Conservation (phyloP, 257 asterid species). For the Solanum tarapatanum region DNA sequence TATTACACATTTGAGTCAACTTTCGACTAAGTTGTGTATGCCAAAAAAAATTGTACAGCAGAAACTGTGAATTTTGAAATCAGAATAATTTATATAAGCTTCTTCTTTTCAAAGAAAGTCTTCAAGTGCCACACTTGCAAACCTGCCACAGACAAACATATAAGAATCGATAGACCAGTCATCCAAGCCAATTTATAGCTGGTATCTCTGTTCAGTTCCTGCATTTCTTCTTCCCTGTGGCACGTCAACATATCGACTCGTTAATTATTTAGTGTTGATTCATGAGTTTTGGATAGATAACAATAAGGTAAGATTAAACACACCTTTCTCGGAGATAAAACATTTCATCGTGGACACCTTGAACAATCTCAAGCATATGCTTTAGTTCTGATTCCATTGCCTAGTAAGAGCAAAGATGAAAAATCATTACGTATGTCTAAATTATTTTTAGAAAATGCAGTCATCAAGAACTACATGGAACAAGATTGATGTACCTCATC, state of each 20-base stretch:
- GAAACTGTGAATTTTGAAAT: not conserved
- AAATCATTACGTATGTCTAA: not conserved
- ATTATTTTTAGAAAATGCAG: not conserved
- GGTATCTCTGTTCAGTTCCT: constrained; percentile 50
- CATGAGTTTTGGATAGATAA: not conserved
- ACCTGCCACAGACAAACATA: constrained; percentile 54
- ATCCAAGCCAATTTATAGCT: constrained; percentile 64
- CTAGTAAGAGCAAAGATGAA: constrained; percentile 14
- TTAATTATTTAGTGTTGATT: not conserved
- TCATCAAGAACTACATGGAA: not conserved
- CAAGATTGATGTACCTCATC: not conserved
- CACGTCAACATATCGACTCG: not conserved
- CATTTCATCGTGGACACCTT: constrained; percentile 70
- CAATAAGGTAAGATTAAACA: not conserved
- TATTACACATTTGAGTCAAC: not conserved
- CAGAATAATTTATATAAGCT: constrained; percentile 39
- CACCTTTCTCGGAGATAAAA: constrained; percentile 66
- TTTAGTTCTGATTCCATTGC: constrained; percentile 64
- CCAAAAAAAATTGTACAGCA: not conserved
- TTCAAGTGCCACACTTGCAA: constrained; percentile 76
- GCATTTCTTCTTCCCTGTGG: constrained; percentile 76
- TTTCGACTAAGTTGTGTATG: not conserved
- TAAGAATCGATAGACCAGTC: constrained; percentile 38
- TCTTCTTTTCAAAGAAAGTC: constrained; percentile 75
- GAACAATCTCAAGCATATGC: constrained; percentile 55